Evolutionary conservation across 1,139 yeast genomes (phyloP).

Genomic region (Debaryomycetaceae sp.): DNA sequence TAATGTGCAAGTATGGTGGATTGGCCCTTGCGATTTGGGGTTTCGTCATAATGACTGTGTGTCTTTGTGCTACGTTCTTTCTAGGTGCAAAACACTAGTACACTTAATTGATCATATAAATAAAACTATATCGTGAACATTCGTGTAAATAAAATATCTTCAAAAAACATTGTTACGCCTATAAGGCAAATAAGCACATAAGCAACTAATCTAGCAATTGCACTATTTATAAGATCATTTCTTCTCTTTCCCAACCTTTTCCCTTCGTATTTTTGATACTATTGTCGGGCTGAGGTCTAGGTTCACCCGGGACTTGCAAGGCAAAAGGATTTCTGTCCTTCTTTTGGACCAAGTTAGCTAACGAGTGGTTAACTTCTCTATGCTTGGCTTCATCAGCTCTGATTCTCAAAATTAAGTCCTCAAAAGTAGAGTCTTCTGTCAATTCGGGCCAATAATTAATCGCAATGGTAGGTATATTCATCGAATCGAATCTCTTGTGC

Average conservation of each 20-base stretch:
- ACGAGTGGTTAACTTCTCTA: conserved; percentile 73
- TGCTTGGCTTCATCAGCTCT: conserved; percentile 71
- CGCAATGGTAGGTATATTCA: conserved; percentile 56
- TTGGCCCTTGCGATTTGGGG: conserved; percentile 73
- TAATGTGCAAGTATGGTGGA: conserved; percentile 54
- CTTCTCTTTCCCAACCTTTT: conserved; percentile 65
- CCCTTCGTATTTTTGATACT: conserved; percentile 47
- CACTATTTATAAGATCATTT: conserved; percentile 21
- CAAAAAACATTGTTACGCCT: no score
- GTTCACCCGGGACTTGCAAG: conserved; percentile 31
- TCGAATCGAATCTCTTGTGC: conserved; percentile 45
- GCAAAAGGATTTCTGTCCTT: conserved; percentile 70
- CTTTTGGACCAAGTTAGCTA: conserved; percentile 58
- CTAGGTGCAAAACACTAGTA: conserved; percentile 50
- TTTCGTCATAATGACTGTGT: conserved; percentile 67
- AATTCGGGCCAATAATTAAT: conserved; percentile 59
- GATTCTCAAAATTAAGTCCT: conserved; percentile 57
- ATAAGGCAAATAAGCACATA: no score
- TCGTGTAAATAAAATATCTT: neutral
- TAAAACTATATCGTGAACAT: neutral
- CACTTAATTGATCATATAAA: neutral
- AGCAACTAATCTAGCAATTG: no score
- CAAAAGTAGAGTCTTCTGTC: conserved; percentile 47
- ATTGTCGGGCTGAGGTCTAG: conserved; percentile 53
- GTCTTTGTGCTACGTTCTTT: conserved; percentile 71